Base-by-base conservation (phyloP, 2,329 filamentous ascomycete genomes). In the Fusarium tanahbumbuense region DNA sequence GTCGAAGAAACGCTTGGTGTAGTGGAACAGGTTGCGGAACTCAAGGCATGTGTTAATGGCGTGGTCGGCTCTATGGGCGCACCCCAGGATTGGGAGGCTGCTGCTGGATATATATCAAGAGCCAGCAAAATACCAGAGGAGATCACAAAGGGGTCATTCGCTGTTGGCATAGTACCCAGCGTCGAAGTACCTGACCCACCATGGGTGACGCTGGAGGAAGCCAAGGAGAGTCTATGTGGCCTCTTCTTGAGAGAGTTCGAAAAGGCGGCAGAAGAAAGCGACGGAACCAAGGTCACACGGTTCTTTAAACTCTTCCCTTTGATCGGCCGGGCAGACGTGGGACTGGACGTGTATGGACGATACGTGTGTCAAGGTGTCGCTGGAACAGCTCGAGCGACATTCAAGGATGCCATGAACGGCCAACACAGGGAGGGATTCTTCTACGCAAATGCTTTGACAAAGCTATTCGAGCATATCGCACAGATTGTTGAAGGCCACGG, bases 261-360 rank as follows among this genome's bases (percentile, higher is more conserved):
- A 76, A 96, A 92, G 79, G 96, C 96, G 0, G 92, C 94, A 3
- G 87, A 88, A 67, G 94, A 96, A 44, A 91, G 88, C n/a, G 94
- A 98, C 75, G 94, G 93, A 6, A 88, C 92, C 25, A 93, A 92
- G 78, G 93, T 99, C 56, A 98, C 96, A 2, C 86, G 96, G 44
- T 99, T 99, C 84, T 99, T 99, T 84, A 99, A 99, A 83, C 84
- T 99, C 40, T 99, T 99, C 75, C 96, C 96, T 18, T 83, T 99
- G 37, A 98, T 99, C 76, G 94, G 92, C 16, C 88, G 94, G 66
- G 91, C 93, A 5, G 93, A 97, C 58, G 92, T 95, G 10, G 96
- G 96, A 1, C 80, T 99, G 60, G 95, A 99, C 80, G 93, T 97
- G 5, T 99, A 99, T 78, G 96, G 96, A 3, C 89, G 91, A 72